These are phyloP conservation scores for Colletotrichum sp. DNA, from an alignment of 2,329 filamentous ascomycete species.

Conservation along the genomic window DNA sequence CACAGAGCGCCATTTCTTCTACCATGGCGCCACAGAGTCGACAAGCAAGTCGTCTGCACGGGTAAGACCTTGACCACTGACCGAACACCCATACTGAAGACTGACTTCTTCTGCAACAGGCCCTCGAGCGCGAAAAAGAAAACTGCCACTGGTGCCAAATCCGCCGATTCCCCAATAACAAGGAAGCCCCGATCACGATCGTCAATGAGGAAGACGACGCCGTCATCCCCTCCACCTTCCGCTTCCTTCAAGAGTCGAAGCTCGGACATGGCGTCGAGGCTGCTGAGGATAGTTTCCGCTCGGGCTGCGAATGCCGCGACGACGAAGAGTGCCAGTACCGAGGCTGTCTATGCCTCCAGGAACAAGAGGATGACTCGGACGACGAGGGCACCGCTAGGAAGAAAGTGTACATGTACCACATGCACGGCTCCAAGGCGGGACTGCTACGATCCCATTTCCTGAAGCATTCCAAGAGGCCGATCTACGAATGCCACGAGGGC, in stretches of 20 bases:
- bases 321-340: slow-evolving; percentile 71
- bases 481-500: slow-evolving; percentile 81
- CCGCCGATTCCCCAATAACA: slow-evolving; percentile 55
- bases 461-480: slow-evolving; percentile 58
- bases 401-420: slow-evolving; percentile 68
- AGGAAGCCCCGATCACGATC: slow-evolving; percentile 61
- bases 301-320: slow-evolving; percentile 71
- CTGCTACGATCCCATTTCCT: slow-evolving; percentile 58
- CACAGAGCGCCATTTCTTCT: slow-evolving; percentile 54
- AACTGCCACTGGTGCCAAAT: slow-evolving; percentile 69
- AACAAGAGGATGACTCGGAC: slow-evolving; percentile 58
- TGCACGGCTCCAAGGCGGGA: slow-evolving; percentile 55
- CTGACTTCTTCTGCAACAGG: slow-evolving; percentile 29
- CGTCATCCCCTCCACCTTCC: slow-evolving; percentile 67
- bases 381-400: slow-evolving; percentile 27
- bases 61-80: background rate
- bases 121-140: slow-evolving; percentile 40
- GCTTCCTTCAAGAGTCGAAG: slow-evolving; percentile 69
- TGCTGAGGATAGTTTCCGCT: slow-evolving; percentile 66
- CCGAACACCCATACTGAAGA: background rate
- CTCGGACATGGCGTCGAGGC: slow-evolving; percentile 64
- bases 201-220: slow-evolving; percentile 66
- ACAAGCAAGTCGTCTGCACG: background rate
- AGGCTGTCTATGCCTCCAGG: slow-evolving; percentile 73
- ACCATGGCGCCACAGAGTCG: slow-evolving; percentile 39